phyloP scores from a whole-genome alignment of 1,139 yeast species.

The Yamadazyma dendronema region DNA sequence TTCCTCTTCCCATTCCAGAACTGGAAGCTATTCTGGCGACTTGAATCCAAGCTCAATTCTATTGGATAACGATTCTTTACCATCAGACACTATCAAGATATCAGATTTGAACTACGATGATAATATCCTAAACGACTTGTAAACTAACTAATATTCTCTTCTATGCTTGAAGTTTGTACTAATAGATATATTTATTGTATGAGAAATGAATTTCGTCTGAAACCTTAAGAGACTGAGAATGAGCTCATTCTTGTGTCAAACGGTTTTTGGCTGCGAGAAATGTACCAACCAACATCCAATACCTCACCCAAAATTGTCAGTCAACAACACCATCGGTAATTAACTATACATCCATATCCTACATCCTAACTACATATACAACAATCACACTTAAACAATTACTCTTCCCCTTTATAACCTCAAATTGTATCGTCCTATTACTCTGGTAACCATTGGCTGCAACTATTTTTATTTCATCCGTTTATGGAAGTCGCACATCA shows the following conservation, averaged over 20 bases:
- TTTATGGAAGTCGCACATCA: not conserved
- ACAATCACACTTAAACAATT: no score
- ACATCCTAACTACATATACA: no score
- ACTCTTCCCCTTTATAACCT: no score
- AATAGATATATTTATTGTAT: not conserved
- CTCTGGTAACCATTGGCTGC: not conserved
- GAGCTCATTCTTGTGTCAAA: not conserved
- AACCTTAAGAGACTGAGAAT: no score
- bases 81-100: conserved; percentile 9
- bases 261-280: not conserved
- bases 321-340: no score
- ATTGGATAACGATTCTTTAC: conserved; percentile 9
- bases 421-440: no score
- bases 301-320: not conserved
- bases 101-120: conserved; percentile 8
- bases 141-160: not conserved
- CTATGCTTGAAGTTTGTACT: not conserved
- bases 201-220: not conserved
- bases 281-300: not conserved
- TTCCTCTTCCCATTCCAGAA: conserved; percentile 1
- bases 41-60: conserved; percentile 3
- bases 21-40: conserved; percentile 3
- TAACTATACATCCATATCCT: no score
- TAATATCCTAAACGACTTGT: conserved; percentile 4
- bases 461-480: not conserved